Evolutionary conservation across 2,329 filamentous ascomycete genomes (phyloP).

Genomic region (Mycosphaerella sp.): DNA sequence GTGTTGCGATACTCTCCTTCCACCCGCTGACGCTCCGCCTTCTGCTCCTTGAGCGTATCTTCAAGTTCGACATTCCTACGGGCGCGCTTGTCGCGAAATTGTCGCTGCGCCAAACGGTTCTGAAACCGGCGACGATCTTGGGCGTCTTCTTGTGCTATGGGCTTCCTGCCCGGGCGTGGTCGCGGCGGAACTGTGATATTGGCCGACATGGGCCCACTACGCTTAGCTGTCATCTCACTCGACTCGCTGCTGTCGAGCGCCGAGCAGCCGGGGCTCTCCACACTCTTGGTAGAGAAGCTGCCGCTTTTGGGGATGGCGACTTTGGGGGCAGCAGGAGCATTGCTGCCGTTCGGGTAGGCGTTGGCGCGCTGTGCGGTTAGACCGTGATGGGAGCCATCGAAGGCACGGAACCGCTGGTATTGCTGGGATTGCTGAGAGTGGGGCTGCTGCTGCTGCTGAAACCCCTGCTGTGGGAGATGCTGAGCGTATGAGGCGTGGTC

Average conservation of each 20-base stretch:
- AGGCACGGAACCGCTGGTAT: not conserved
- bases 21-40: constrained; percentile 17
- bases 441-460: not conserved
- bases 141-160: constrained; percentile 69
- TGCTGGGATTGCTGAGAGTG: not conserved
- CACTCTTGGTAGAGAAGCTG: constrained; percentile 2
- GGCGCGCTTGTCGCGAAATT: constrained; percentile 80
- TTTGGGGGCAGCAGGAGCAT: constrained; percentile 6
- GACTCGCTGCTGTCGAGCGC: constrained; percentile 3
- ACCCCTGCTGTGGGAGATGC: not conserved
- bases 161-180: constrained; percentile 75
- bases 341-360: constrained; percentile 6
- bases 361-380: constrained; percentile 1
- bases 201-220: constrained; percentile 36
- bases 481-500: not conserved
- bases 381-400: not conserved
- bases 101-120: constrained; percentile 85
- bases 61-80: constrained; percentile 57
- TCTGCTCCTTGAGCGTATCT: constrained; percentile 40
- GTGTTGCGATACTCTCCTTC: constrained; percentile 6
- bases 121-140: constrained; percentile 91
- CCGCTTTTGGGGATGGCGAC: constrained; percentile 13
- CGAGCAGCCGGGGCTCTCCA: not conserved
- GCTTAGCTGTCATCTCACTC: constrained; percentile 8
- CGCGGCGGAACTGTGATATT: constrained; percentile 38